These are phyloP conservation scores for Pseudocercospora crystallina DNA, from an alignment of 2,329 filamentous ascomycete genomes.

Conservation along the genomic window DNA sequence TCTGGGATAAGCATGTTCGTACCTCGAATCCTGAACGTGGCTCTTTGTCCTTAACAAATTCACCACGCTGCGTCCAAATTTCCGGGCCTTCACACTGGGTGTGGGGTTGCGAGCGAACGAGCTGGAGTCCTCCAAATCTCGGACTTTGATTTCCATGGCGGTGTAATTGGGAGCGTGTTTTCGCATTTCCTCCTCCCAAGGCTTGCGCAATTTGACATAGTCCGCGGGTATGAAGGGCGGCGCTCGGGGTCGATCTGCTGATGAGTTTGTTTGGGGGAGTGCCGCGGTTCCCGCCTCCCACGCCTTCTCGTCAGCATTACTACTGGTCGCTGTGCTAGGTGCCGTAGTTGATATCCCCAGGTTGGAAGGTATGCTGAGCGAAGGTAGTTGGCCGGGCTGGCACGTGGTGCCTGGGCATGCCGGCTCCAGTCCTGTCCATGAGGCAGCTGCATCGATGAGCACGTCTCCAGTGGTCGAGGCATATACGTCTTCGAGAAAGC, in stretches of 20 bases:
- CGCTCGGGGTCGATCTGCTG: constrained; percentile 22
- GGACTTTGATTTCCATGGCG: constrained; percentile 33
- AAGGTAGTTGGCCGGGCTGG: constrained; percentile 4
- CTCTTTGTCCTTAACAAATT: constrained; percentile 36
- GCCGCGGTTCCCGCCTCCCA: constrained; percentile 17
- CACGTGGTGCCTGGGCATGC: background rate
- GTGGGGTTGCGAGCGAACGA: constrained; percentile 25
- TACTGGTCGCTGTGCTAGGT: constrained; percentile 22
- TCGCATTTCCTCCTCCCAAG: constrained; percentile 35
- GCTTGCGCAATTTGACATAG: constrained; percentile 31
- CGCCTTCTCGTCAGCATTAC: constrained; percentile 12
- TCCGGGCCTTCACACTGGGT: constrained; percentile 35
- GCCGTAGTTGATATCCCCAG: constrained; percentile 12
- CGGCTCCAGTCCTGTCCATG: constrained; percentile 7
- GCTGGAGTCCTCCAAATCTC: constrained; percentile 32
- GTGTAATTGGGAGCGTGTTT: constrained; percentile 25
- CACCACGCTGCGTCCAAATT: constrained; percentile 36
- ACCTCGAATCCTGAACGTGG: constrained; percentile 15
- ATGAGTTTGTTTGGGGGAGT: constrained; percentile 14
- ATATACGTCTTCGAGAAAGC: constrained; percentile 36
- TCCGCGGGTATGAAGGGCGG: constrained; percentile 35
- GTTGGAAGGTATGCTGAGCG: constrained; percentile 20
- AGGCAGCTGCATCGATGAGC: constrained; percentile 7
- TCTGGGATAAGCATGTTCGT: constrained; percentile 7
- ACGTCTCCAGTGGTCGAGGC: constrained; percentile 15